These are phyloP conservation scores for Calonectria crousiana DNA, from an alignment of 2,329 filamentous ascomycete genomes.

Conservation along the genomic window DNA sequence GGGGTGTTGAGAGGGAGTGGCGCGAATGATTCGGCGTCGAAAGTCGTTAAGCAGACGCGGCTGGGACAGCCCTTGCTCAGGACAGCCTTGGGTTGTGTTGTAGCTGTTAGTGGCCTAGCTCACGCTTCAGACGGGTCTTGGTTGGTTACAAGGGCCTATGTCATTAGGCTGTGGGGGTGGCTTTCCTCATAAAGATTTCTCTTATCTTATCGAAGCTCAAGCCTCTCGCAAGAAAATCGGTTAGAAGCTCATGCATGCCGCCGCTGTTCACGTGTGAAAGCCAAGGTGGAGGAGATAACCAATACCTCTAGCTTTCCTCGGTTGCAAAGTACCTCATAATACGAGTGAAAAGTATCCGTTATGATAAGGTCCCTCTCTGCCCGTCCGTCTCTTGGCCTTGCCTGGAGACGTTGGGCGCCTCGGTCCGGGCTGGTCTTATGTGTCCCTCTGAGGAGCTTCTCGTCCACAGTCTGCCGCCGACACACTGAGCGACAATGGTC, in stretches of 20 bases:
- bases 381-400: constrained; percentile 27
- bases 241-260: background rate
- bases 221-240: constrained; percentile 29
- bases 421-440: constrained; percentile 23
- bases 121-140: background rate
- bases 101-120: constrained; percentile 2
- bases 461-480: constrained; percentile 33
- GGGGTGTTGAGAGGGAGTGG: background rate
- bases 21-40: background rate
- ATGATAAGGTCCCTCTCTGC: constrained; percentile 37
- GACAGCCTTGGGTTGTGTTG: constrained; percentile 18
- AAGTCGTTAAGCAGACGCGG: constrained; percentile 9
- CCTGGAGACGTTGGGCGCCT: constrained; percentile 26
- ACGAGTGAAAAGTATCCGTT: background rate
- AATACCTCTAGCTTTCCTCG: background rate
- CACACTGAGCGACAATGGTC: constrained; percentile 78
- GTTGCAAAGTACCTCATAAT: background rate
- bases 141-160: background rate
- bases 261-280: constrained; percentile 28
- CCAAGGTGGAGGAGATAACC: background rate
- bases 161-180: constrained; percentile 19
- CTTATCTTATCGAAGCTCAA: constrained; percentile 43
- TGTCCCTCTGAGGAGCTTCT: constrained; percentile 41
- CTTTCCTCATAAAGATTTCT: constrained; percentile 7
- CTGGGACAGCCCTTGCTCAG: constrained; percentile 10